These are phyloP conservation scores for Boletus pseudopeckii DNA, from an alignment of 768 basidiomycete genomes.

Conservation along the genomic window DNA sequence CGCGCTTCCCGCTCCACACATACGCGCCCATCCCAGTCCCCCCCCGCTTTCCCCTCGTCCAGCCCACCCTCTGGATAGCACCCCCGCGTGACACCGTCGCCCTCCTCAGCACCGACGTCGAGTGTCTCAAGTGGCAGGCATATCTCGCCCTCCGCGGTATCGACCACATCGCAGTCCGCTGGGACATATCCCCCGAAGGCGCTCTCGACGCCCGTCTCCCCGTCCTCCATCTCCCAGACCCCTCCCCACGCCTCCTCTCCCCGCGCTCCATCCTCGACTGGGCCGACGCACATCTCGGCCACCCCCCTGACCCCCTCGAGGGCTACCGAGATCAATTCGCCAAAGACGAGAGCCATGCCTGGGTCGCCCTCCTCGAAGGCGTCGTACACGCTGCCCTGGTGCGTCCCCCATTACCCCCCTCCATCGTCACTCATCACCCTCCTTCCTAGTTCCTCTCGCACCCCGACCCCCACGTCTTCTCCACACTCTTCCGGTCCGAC, in stretches of 20 bases:
- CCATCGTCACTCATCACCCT: slow-evolving; percentile 5
- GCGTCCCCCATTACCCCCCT: slow-evolving; percentile 19
- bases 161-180: slow-evolving; percentile 50
- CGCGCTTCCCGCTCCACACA: slow-evolving; percentile 57
- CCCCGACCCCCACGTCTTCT: slow-evolving; percentile 42
- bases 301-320: slow-evolving; percentile 47
- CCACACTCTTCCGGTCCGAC: slow-evolving; percentile 40
- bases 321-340: slow-evolving; percentile 62
- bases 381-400: slow-evolving; percentile 76
- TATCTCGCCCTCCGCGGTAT: slow-evolving; percentile 62
- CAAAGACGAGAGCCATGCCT: slow-evolving; percentile 74
- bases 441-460: slow-evolving; percentile 45
- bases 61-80: slow-evolving; percentile 65
- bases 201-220: slow-evolving; percentile 68
- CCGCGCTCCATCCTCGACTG: slow-evolving; percentile 70
- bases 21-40: slow-evolving; percentile 40
- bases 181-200: slow-evolving; percentile 68
- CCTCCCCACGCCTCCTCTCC: slow-evolving; percentile 51
- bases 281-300: slow-evolving; percentile 55
- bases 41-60: slow-evolving; percentile 20
- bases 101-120: slow-evolving; percentile 69
- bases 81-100: slow-evolving; percentile 38
- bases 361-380: slow-evolving; percentile 77
- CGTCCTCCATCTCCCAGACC: slow-evolving; percentile 57
- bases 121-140: slow-evolving; percentile 90